Conservation (phyloP, 257 asterid genomes). For the Fraxinus excelsior region DNA sequence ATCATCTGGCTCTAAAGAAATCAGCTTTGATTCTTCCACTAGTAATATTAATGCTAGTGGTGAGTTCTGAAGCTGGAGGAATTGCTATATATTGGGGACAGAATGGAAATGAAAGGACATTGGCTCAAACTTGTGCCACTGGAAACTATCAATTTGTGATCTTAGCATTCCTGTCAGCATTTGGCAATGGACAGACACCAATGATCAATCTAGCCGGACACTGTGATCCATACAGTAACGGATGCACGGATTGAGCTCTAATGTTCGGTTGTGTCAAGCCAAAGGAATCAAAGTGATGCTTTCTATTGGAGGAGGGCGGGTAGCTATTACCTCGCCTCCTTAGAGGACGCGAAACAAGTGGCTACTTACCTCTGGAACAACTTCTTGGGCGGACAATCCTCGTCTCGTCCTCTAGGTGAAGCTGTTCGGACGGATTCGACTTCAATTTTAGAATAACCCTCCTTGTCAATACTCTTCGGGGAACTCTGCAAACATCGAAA, state of each 20-base stretch:
- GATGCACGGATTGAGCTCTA: constrained; percentile 43
- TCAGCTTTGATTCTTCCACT: neutral
- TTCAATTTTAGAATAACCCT: constrained; percentile 63
- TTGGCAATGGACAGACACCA: constrained; percentile 53
- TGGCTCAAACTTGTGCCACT: constrained; percentile 49
- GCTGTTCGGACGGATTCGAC: constrained; percentile 60
- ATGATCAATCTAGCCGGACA: constrained; percentile 60
- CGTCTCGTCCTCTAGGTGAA: constrained; percentile 46
- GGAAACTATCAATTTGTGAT: constrained; percentile 51
- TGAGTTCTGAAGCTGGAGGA: constrained; percentile 50
- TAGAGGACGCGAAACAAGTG: constrained; percentile 46
- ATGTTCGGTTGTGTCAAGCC: constrained; percentile 47
- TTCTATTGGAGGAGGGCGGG: constrained; percentile 54
- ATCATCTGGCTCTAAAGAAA: constrained; percentile 8
- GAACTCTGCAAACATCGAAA: neutral
- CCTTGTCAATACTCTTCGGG: constrained; percentile 51
- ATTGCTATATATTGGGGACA: constrained; percentile 71
- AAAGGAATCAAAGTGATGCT: constrained; percentile 57
- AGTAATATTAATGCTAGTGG: neutral
- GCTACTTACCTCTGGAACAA: constrained; percentile 56
- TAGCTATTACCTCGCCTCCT: constrained; percentile 44
- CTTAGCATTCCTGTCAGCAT: constrained; percentile 53
- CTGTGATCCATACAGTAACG: constrained; percentile 53
- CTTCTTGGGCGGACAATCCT: constrained; percentile 51
- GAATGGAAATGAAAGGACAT: constrained; percentile 60